phyloP scores from a whole-genome alignment of 2,329 filamentous ascomycete species.

The Ophiostoma ulmi region DNA sequence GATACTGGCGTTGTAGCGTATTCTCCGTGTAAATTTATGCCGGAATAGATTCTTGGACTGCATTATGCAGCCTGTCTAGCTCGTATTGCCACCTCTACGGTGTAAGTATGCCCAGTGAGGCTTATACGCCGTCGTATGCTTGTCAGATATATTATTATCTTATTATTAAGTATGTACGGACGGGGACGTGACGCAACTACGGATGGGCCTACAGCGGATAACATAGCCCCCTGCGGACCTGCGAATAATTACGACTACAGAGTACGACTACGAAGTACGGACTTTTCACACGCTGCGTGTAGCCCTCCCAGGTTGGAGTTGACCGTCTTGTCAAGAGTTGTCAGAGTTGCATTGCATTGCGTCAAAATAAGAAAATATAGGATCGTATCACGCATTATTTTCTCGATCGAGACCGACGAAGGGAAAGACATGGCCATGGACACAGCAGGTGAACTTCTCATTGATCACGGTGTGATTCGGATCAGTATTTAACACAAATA shows the following conservation, averaged over 20 bases:
- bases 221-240: not conserved
- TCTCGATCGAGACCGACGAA: not conserved
- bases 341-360: constrained; percentile 1
- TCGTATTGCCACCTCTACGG: not conserved
- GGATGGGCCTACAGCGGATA: not conserved
- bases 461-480: not conserved
- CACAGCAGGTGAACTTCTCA: not conserved
- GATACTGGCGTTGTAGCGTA: too few relatives aligned
- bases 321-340: not conserved
- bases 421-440: not conserved
- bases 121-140: not conserved
- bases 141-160: not conserved
- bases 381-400: not conserved
- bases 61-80: not conserved
- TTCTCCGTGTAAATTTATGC: not conserved
- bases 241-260: not conserved
- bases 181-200: not conserved
- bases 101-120: not conserved
- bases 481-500: not conserved
- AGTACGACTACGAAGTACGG: not conserved
- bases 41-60: not conserved
- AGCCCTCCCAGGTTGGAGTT: not conserved
- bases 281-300: not conserved
- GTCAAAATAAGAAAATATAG: not conserved
- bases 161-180: not conserved